These are phyloP conservation scores for Eucalyptus microcorys DNA, from an alignment of 345 rosid species.

Conservation along the genomic window DNA sequence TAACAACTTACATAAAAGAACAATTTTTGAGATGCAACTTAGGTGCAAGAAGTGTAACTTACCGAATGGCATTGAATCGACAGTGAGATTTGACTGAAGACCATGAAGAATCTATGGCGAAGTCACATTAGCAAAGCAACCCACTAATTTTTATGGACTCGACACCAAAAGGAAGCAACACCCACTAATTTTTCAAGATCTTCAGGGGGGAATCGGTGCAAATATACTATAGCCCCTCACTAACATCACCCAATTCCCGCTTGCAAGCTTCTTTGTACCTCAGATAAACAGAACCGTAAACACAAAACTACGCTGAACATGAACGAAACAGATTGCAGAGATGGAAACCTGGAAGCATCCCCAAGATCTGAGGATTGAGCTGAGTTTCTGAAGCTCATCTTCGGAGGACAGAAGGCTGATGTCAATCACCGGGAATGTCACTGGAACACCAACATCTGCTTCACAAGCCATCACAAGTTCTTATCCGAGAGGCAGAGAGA, in stretches of 20 bases:
- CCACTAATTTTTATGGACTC: background rate
- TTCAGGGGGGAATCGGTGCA: background rate
- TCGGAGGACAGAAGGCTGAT: background rate
- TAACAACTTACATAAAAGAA: background rate
- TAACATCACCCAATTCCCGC: background rate
- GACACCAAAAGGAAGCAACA: background rate
- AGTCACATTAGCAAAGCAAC: background rate
- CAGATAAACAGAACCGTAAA: background rate
- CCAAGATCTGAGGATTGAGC: constrained; percentile 4
- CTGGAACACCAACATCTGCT: background rate
- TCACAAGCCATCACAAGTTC: background rate
- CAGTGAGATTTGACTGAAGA: background rate
- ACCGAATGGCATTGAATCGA: background rate
- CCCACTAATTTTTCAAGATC: background rate
- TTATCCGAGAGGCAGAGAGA: background rate
- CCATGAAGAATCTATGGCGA: background rate
- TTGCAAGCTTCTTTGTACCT: background rate
- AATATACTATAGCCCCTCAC: background rate
- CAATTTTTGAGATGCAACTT: background rate
- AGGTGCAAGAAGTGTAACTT: background rate
- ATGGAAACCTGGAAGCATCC: constrained; percentile 39
- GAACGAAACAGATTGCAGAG: no score
- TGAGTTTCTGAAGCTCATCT: constrained; percentile 14
- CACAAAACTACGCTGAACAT: background rate
- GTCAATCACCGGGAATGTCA: constrained; percentile 5